phyloP scores from a whole-genome alignment of 768 basidiomycete genomes.

The Suillus alpinus region DNA sequence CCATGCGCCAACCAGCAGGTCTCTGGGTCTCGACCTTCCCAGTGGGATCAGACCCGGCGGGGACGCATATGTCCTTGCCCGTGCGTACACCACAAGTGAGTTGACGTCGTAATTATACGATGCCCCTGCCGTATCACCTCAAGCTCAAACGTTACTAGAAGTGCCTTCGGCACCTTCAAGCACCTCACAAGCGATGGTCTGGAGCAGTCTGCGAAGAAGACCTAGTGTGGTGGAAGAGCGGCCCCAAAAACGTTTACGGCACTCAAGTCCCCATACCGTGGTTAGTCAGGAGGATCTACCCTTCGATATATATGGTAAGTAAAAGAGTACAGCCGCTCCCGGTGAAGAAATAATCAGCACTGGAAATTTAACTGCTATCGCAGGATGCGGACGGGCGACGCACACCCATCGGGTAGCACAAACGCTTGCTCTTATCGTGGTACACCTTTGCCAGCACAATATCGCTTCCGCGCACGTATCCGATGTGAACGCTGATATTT shows the following conservation, averaged over 20 bases:
- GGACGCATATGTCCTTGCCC: neutral
- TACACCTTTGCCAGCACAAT: slow-evolving; percentile 24
- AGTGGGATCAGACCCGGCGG: no score
- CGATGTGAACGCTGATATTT: slow-evolving; percentile 10
- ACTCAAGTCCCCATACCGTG: slow-evolving; percentile 13
- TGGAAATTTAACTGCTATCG: neutral
- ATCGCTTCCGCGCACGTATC: slow-evolving; percentile 7
- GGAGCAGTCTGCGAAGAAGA: slow-evolving; percentile 10
- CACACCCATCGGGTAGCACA: slow-evolving; percentile 16
- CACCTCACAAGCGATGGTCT: slow-evolving; percentile 6
- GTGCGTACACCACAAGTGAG: no score
- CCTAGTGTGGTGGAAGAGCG: slow-evolving; percentile 25
- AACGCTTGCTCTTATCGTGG: slow-evolving; percentile 20
- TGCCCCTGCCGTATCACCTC: slow-evolving; percentile 3
- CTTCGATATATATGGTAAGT: slow-evolving; percentile 14
- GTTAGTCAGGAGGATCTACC: slow-evolving; percentile 7
- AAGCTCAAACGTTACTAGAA: neutral
- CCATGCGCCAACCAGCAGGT: neutral
- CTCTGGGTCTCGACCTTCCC: neutral
- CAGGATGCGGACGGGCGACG: neutral
- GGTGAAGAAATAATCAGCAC: neutral
- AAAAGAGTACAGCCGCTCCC: neutral
- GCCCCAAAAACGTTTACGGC: slow-evolving; percentile 26
- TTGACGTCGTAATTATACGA: neutral
- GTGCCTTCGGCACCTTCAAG: neutral